Evolutionary conservation across 2,329 filamentous ascomycete genomes (phyloP), one percentile per base, ranked within the genome.

Genomic region (Hypoxylon sp.): DNA sequence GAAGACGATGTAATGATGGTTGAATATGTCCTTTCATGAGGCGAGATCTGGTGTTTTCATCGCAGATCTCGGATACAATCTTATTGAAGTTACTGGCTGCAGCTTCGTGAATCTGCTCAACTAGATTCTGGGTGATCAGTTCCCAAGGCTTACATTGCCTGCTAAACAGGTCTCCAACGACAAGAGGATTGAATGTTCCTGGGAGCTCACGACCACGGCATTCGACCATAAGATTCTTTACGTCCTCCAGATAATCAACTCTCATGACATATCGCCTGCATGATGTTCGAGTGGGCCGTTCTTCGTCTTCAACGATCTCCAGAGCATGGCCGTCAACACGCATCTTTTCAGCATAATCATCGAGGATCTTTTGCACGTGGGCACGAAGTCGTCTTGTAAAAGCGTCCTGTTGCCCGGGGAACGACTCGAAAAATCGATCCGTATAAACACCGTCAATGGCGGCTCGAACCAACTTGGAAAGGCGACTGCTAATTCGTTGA

Each of bases 401-500:
- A 2, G 71, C 74, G 32, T 75, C 73, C 11, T 61, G 66, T 11
- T 74, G 71, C 5, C 68, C 70, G 1, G 70, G 69, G 25, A 64
- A 60, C 30, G 72, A 73, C 57, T 73, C 79, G 65, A 86, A 86
- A 74, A 85, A 86, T 0, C 61, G 11, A 60, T 81, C 72, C 3
- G 80, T 77, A 59, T 86, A 86, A 5, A 78, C 74, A 0, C 84
- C 84, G 38, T 82, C 78, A 4, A 81, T 76, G 5, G 82, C 80
- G 36, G 78, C 76, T 56, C 79, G 80, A 10, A 82, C 57, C 7
- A 83, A 72, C 19, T 76, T 74, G 5, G 79, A 75, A 62, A 83
- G 80, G 0, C 65, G 49, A 61, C 76, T 76, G 65, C 80, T 80
- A 21, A 84, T 78, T 4, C 76, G 69, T 63, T 82, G 78, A 5